Evolutionary conservation across 805 yeast species (phyloP).

Genomic region (Ogataea siamensis): DNA sequence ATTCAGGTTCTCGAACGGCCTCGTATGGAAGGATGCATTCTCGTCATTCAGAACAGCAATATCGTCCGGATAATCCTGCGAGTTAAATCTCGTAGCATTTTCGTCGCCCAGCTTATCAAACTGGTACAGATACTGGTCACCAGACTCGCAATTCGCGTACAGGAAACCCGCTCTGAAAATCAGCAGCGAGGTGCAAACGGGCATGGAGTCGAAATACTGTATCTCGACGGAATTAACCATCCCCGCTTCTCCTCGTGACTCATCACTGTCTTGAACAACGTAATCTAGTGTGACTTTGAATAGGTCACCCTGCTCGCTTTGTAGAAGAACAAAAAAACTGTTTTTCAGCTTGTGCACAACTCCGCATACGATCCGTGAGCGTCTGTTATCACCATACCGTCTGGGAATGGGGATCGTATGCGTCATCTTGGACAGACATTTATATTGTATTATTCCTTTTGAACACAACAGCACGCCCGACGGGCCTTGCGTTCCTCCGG

Average conservation of each 20-base stretch:
- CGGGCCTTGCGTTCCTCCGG: constrained; percentile 69
- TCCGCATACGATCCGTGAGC: constrained; percentile 47
- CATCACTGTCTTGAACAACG: constrained; percentile 41
- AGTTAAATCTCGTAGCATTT: constrained; percentile 32
- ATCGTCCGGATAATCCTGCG: constrained; percentile 36
- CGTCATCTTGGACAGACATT: constrained; percentile 37
- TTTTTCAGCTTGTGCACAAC: constrained; percentile 65
- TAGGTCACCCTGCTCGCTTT: constrained; percentile 69
- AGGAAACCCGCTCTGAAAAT: constrained; percentile 76
- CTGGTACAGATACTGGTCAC: constrained; percentile 70
- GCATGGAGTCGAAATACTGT: constrained; percentile 75
- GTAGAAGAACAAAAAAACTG: constrained; percentile 66
- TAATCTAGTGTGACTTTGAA: constrained; percentile 61
- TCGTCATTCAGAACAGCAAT: constrained; percentile 29
- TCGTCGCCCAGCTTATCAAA: constrained; percentile 72
- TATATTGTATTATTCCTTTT: constrained; percentile 51
- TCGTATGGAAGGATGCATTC: constrained; percentile 29
- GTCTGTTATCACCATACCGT: constrained; percentile 31
- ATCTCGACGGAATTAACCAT: constrained; percentile 44
- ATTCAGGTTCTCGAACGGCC: constrained; percentile 53
- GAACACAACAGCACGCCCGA: constrained; percentile 69
- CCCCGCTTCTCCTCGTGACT: constrained; percentile 33
- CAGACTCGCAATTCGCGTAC: constrained; percentile 60
- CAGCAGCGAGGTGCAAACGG: constrained; percentile 51
- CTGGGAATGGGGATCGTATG: constrained; percentile 55